phyloP scores from a whole-genome alignment of 208 protist species.

The Trypanosomatidae sp. region DNA sequence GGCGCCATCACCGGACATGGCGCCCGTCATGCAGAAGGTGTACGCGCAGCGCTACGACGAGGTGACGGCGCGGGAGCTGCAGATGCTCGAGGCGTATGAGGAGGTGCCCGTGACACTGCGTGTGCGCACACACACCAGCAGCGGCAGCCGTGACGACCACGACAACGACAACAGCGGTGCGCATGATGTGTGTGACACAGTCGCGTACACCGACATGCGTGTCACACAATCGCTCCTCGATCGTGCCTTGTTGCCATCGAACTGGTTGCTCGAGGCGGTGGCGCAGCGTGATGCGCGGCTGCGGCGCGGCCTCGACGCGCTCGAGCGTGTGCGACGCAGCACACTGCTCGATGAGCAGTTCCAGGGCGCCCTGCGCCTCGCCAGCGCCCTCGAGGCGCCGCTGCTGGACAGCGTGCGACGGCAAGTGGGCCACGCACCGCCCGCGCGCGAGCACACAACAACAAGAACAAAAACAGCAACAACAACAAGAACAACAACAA shows the following conservation, averaged over 20 bases:
- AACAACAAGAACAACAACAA: not conserved
- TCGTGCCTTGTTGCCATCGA: constrained; percentile 47
- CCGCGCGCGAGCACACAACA: not conserved
- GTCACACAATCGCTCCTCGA: constrained; percentile 20
- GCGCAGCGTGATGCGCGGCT: constrained; percentile 22
- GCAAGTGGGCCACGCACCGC: too few relatives aligned
- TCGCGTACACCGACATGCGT: constrained; percentile 1
- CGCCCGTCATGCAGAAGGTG: constrained; percentile 33
- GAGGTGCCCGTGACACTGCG: constrained; percentile 10
- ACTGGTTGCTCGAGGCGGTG: constrained; percentile 43
- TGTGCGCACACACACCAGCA: not conserved
- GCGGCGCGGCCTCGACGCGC: constrained; percentile 20
- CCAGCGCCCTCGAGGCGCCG: constrained; percentile 30
- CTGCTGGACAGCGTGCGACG: constrained; percentile 11
- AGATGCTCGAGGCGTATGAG: constrained; percentile 40
- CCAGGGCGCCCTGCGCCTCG: constrained; percentile 46
- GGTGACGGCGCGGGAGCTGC: constrained; percentile 41
- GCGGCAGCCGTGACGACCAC: not conserved
- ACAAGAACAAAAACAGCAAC: not conserved
- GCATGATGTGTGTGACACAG: not conserved
- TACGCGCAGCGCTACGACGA: constrained; percentile 26
- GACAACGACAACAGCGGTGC: not conserved
- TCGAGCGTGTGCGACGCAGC: constrained; percentile 66
- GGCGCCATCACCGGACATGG: constrained; percentile 40
- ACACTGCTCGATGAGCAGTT: constrained; percentile 56